Base-by-base conservation (phyloP, 2,329 filamentous ascomycete species). In the Emergomyces pasteurianus region DNA sequence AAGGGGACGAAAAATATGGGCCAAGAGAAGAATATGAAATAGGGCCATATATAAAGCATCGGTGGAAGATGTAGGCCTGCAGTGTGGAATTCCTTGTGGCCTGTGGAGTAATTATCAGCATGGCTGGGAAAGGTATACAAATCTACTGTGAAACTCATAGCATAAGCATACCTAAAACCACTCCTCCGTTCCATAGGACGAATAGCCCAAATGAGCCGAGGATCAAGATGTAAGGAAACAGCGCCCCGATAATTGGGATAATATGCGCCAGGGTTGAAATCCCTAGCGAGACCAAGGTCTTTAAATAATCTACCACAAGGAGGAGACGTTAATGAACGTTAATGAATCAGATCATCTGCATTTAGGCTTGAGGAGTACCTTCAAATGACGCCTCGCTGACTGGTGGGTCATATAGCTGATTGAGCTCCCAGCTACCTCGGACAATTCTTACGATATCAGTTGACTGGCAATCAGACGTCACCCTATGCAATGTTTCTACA, bases 1-100 rank as follows among this genome's bases (percentile, higher is more conserved):
- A 86, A 58, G 2, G 79, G 78, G 0, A 85, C 83, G 0, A 88
- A 64, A 3, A 92, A 75, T 0, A 96, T 78, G 0, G 94, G 92
- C 56, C 86, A 83, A 0, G 92, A 96, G 77, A 96, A 97, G 76
- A 97, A 95, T 42, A 84, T 77, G 61, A 95, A 86, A 64, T 95
- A 88, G 0, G 92, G 87, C 88, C 91, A 96, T 66, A 97, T 86
- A 70, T 99, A 99, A 21, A 97, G 86, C 83, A 99, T 89, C 74
- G 99, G 94, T 0, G 92, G 83, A 5, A 94, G 76, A 70, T 99
- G 92, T 14, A 97, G 77, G 0, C 91, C 94, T 0, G 92, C 91
- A 38, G 94, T 81, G 69, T 99, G 94, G 70, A 96, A 96, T 31
- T 89, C 87, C 75, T 96, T 97, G 75, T 99, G 94, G 43, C 92